Conservation (phyloP, 2,329 filamentous ascomycete species). For the Beauveria australis region DNA sequence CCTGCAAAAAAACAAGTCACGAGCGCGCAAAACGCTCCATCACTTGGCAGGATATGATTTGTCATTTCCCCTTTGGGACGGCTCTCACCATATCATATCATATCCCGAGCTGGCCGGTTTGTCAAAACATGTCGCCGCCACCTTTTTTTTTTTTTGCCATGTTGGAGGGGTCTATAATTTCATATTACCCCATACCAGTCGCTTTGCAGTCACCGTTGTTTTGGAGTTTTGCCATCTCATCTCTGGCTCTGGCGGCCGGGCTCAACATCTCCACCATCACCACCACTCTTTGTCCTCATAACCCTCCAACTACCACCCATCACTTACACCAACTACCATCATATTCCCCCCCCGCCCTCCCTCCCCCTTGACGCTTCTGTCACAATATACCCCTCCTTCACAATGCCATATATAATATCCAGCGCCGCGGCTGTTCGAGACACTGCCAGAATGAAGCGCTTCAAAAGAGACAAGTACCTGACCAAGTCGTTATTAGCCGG, state of each 20-base stretch:
- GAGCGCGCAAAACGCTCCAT: too few relatives aligned
- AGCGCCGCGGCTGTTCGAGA: constrained; percentile 8
- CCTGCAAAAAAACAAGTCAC: too few relatives aligned
- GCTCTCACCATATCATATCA: background rate
- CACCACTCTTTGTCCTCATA: background rate
- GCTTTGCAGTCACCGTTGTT: background rate
- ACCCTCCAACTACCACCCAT: background rate
- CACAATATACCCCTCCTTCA: background rate
- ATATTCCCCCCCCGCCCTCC: background rate
- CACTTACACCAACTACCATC: background rate
- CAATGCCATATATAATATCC: constrained; percentile 9
- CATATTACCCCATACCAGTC: background rate
- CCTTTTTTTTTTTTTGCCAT: background rate
- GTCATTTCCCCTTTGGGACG: constrained; percentile 6
- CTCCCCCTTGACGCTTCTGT: background rate
- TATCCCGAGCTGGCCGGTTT: background rate
- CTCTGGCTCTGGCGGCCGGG: background rate
- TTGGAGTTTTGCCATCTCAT: background rate
- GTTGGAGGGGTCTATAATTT: background rate
- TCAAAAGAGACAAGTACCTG: constrained; percentile 1
- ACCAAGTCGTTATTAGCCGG: constrained; percentile 4
- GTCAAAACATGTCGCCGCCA: background rate
- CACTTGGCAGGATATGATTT: background rate
- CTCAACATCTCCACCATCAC: background rate
- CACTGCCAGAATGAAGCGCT: constrained; percentile 8